A percentile compares a stretch with the other conserved stretches of the same genome.
phyloP scores from a whole-genome alignment of 1,139 yeast species.

The Komagataea norvegica region DNA sequence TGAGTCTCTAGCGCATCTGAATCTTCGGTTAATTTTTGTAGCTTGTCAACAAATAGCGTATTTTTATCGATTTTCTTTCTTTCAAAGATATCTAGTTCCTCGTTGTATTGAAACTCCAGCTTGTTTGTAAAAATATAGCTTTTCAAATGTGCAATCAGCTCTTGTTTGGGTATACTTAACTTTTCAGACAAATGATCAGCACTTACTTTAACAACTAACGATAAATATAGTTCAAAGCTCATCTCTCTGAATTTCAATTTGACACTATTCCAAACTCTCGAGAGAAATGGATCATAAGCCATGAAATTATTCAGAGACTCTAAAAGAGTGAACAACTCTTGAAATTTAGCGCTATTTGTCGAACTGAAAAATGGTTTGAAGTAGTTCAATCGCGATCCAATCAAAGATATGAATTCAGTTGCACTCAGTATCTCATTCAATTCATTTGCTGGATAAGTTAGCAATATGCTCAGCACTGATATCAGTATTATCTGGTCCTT shows the following conservation, averaged over 20 bases:
- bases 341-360: conserved; percentile 19
- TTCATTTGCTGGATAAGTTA: conserved; percentile 16
- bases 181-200: conserved; percentile 21
- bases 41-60: conserved; percentile 10
- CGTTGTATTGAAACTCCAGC: conserved; percentile 17
- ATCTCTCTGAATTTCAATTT: conserved; percentile 21
- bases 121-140: conserved; percentile 14
- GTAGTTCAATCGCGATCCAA: conserved; percentile 16
- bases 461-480: conserved; percentile 19
- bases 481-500: conserved; percentile 22
- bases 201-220: conserved; percentile 19
- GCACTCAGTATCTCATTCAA: conserved; percentile 17
- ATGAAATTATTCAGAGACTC: conserved; percentile 10
- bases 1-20: conserved; percentile 17
- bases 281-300: conserved; percentile 14
- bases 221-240: conserved; percentile 23
- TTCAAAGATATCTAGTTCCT: conserved; percentile 15
- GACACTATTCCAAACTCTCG: conserved; percentile 19
- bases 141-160: conserved; percentile 16
- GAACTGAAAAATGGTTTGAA: conserved; percentile 18
- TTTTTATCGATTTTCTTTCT: conserved; percentile 13
- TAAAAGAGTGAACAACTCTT: conserved; percentile 14
- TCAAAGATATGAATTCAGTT: conserved; percentile 14
- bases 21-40: conserved; percentile 19
- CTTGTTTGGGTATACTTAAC: conserved; percentile 16